Evolutionary conservation across 2,329 filamentous ascomycete genomes (phyloP), one percentile per base, ranked within the genome.

Genomic region (Cladosporium sp.): DNA sequence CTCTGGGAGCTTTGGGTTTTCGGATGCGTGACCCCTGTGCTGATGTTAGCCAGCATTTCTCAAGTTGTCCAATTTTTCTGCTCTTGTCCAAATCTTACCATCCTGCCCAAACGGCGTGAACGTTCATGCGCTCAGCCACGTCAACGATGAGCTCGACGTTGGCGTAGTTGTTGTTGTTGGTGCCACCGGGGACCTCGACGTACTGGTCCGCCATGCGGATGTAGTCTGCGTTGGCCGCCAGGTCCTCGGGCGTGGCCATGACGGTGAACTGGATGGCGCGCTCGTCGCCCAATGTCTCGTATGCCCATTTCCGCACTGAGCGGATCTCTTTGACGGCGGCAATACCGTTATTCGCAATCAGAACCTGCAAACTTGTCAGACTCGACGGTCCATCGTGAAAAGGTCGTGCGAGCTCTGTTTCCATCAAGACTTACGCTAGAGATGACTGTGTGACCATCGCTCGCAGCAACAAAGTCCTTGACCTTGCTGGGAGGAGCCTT

Each of bases 141-240:
- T 99, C 94, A 65, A 99, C 94, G 75, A 99, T 99, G 73, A 99
- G 83, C 80, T 99, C 94, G 60, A 99, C 94, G 74, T 99, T 99
- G 78, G 94, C 94, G 77, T 99, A 99, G 78, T 99, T 99, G 87
- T 99, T 96, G 83, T 99, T 99, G 81, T 99, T 99, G 62, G 94
- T 99, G 72, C 94, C 94, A 71, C 94, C 94, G 34, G 94, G 94
- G 61, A 99, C 93, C 79, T 99, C 94, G 68, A 99, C 94, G 75
- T 99, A 99, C 82, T 97, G 91, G 78, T 99, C 94, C 34, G 94
- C 94, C 94, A 99, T 97, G 74, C 94, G 86, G 74, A 99, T 99
- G 79, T 99, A 99, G 78, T 99, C 94, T 66, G 94, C 94, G 75
- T 99, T 99, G 73, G 94, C 94, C 74, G 88, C 86, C 72, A 99